Evolutionary conservation across 805 yeast genomes (phyloP), one percentile per base, ranked within the genome.

Genomic region (Starmerella stigmatis): DNA sequence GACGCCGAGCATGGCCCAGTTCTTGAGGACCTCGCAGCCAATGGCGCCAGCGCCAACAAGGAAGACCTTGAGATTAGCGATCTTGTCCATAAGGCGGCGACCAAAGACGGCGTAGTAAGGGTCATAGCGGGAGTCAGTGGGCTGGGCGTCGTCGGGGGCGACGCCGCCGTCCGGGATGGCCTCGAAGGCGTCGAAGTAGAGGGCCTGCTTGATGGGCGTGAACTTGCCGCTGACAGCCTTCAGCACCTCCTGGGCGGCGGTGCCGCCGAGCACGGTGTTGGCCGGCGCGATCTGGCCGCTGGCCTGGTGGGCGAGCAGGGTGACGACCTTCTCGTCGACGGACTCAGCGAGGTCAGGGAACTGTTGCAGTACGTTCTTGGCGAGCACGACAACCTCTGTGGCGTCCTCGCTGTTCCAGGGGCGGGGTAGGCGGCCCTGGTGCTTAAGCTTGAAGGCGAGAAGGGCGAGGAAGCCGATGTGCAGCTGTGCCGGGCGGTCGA

Each of bases 41-140:
- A 92, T 92, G 16, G 98, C 98, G 62, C 98, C 98, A 1, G 96
- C 86, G 36, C 98, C 98, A 32, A 92, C 98, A 54, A 92, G 70
- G 64, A 92, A 89, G 3, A 88, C 86, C 34, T 77, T 81, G 51
- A 82, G 68, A 63, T 88, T 85, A 30, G 84, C 76, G 47, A 92
- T 67, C 35, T 67, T 68, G 58, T 81, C 76, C 60, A 86, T 89
- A 65, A 76, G 85, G 34, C 75, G 76, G 40, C 74, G 60, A 48
- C 98, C 98, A 56, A 86, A 86, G 1, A 89, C 95, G 2, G 97
- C 96, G 59, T 86, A 83, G 68, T 86, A 95, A n/a, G 78, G 76
- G 64, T 92, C 98, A 60, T 92, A 92, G 61, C 98, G 79, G 5
- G 94, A 71, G 34, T 79, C 78, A 41, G 74, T 64, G 28, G 97